Evolutionary conservation across 2,329 filamentous ascomycete species (phyloP), one percentile per base, ranked within the genome.

Genomic region (Hymenoscyphus albidus): DNA sequence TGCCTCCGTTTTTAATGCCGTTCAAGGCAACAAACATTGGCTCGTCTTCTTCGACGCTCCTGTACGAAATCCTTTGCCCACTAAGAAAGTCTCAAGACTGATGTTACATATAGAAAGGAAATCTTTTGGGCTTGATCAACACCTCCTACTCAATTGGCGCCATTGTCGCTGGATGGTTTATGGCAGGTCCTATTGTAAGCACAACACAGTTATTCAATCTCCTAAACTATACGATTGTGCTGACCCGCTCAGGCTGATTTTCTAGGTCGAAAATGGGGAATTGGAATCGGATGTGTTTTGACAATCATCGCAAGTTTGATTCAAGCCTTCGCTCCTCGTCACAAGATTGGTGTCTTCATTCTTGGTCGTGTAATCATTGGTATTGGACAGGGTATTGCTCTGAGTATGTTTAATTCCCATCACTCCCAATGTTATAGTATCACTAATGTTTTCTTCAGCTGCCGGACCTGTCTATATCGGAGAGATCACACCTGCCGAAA

Each of bases 91-190:
- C 3, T n/a, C 31, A 58, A 44, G 60, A 65, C 44, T 77, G 40
- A 75, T 75, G 0, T 68, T 70, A 38, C 12, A 61, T 58, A 77
- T 16, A 72, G 69, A 39, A 66, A 54, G 64, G 61, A 1, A 78
- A 82, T 62, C 77, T 79, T 16, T 81, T 85, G 58, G 84, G 83
- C 59, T 79, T 82, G 1, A 78, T 91, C 74, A 91, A 90, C 70
- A 90, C 88, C 1, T 82, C 86, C 7, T 90, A 91, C 74, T 89
- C 87, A 0, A 88, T 91, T 58, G 88, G 88, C 64, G 88, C 88
- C 64, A 89, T 91, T 59, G 80, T 89, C 22, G 84, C 86, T 48
- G 88, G 88, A 59, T 90, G 88, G 79, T 90, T 90, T 78, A 72
- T 90, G 7, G 87, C 84, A 66, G 88, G 88, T 1, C 88, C 88